Percentiles rank a stretch among this genome's conserved stretches.
Conservation (phyloP, 495 filamentous ascomycete species). For the Letharia lupina region DNA sequence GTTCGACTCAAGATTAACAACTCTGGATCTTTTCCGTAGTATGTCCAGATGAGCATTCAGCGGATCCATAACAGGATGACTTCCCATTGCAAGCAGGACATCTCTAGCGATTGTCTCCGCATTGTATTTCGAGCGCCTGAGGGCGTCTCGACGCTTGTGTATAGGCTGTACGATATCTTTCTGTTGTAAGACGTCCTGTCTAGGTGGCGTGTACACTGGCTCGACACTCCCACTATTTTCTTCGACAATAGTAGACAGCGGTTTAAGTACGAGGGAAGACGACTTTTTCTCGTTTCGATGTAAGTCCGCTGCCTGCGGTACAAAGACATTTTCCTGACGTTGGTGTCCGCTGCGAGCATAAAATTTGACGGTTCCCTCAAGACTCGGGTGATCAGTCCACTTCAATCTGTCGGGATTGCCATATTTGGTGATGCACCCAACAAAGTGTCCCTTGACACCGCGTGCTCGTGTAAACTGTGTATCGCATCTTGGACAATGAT, state of each 20-base stretch:
- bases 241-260: neutral
- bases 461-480: neutral
- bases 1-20: slow-evolving; percentile 41
- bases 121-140: slow-evolving; percentile 45
- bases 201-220: neutral
- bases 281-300: neutral
- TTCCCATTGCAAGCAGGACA: slow-evolving; percentile 51
- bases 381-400: neutral
- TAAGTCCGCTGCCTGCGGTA: neutral
- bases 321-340: neutral
- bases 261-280: neutral
- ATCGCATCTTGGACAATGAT: slow-evolving; percentile 3
- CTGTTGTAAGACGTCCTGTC: neutral
- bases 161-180: slow-evolving; percentile 37
- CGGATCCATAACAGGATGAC: slow-evolving; percentile 46
- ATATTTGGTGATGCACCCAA: neutral
- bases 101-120: slow-evolving; percentile 57
- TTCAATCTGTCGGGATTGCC: neutral
- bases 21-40: slow-evolving; percentile 35
- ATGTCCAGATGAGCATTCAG: slow-evolving; percentile 54
- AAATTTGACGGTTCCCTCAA: neutral
- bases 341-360: neutral
- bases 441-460: neutral
- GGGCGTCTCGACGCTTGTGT: slow-evolving; percentile 35
- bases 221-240: neutral